Base-by-base conservation (phyloP, 2,329 filamentous ascomycete species). In the Trichophyton verrucosum region DNA sequence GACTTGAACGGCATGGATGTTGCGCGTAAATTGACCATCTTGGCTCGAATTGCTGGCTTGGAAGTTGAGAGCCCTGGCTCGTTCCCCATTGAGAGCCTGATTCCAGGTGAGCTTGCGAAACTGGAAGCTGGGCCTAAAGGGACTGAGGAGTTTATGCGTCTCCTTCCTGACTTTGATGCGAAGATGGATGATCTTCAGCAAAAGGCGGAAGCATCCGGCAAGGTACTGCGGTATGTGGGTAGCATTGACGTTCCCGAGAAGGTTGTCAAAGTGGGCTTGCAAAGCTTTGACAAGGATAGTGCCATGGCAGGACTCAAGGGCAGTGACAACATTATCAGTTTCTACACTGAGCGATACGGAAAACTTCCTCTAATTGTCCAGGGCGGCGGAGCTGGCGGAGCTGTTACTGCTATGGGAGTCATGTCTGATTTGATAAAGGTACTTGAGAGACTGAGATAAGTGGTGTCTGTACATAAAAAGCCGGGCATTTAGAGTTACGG, bases 271-370 rank as follows among this genome's bases (percentile, higher is more conserved):
- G 94, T 99, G 61, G 92, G 94, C 1, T 77, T 99, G 65, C 87
- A 96, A 80, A 89, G 87, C 76, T 91, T 91, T 68, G 91, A 95
- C 66, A 84, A 84, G 67, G 88, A 87, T 63, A 90, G 95, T 71
- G 89, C 94, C 11, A 96, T 99, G 76, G 94, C 94, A 13, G 87
- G 88, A 56, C 81, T 99, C 61, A 95, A 96, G 82, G 94, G 94
- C 40, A 97, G 91, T 74, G 94, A 97, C 73, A 99, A 99, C 79
- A 95, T 99, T 73, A 96, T 99, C 72, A 95, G 87, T 79, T 96
- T 99, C 80, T 95, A 96, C 77, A 99, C 94, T 4, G 88, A 95
- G 80, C 83, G 94, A 69, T 99, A 99, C 72, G 91, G 91, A 62
- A 82, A 80, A 71, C 95, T 92, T 75, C 91, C 94, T 49, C 80